Percentiles rank a stretch among this genome's conserved stretches.
These are phyloP conservation scores for Leptographium radiaticola DNA, from an alignment of 2,329 filamentous ascomycete genomes.

Conservation along the genomic window DNA sequence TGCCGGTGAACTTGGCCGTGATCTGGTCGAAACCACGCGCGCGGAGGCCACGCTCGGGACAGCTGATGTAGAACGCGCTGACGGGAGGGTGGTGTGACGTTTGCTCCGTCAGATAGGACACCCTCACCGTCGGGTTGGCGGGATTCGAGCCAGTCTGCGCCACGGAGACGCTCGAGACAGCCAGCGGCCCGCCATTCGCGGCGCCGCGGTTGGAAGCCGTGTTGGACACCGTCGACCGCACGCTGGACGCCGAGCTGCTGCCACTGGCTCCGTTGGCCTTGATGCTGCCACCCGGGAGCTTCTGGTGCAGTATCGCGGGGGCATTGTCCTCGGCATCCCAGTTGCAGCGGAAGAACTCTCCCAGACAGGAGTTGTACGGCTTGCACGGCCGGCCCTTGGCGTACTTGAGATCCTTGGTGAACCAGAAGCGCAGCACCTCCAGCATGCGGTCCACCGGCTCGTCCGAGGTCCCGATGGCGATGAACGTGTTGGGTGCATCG, in stretches of 20 bases:
- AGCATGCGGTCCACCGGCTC: conserved; percentile 89
- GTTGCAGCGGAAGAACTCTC: conserved; percentile 96
- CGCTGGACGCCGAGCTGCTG: conserved; percentile 32
- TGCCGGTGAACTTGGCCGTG: conserved; percentile 94
- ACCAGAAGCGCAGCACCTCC: conserved; percentile 91
- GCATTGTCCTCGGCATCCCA: conserved; percentile 82
- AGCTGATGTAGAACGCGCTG: conserved; percentile 88
- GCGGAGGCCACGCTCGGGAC: conserved; percentile 76
- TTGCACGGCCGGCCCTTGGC: conserved; percentile 98
- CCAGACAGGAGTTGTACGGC: conserved; percentile 92
- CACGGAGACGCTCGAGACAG: conserved; percentile 32
- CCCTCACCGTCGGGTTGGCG: conserved; percentile 46
- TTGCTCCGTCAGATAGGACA: conserved; percentile 94
- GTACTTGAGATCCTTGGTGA: conserved; percentile 98
- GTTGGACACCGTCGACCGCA: conserved; percentile 25
- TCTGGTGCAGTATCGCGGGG: conserved; percentile 46
- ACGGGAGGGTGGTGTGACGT: conserved; percentile 96
- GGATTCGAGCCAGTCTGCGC: conserved; percentile 31
- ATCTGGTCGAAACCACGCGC: conserved; percentile 92
- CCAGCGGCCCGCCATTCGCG: conserved; percentile 22
- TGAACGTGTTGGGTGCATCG: conserved; percentile 84
- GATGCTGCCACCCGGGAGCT: conserved; percentile 15
- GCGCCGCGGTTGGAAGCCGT: conserved; percentile 19
- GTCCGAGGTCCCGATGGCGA: conserved; percentile 73
- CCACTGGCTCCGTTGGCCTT: conserved; percentile 12